phyloP scores from a whole-genome alignment of 2,329 filamentous ascomycete genomes.

The Hyphodiscus sp. region DNA sequence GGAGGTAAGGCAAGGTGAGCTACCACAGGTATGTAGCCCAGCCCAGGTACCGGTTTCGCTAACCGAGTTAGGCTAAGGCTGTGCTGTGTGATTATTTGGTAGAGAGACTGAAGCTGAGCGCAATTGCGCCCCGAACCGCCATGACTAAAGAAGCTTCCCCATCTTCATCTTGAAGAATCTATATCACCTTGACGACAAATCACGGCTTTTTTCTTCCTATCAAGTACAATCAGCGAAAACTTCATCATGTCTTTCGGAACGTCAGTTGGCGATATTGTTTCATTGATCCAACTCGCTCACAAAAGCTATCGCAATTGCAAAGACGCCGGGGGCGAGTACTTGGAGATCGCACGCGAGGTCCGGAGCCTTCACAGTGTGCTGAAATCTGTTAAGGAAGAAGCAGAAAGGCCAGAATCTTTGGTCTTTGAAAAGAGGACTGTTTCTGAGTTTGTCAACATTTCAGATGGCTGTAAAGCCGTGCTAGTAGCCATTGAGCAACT shows the following conservation, averaged over 20 bases:
- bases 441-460: neutral
- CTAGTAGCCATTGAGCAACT: neutral
- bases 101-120: too few relatives aligned
- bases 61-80: too few relatives aligned
- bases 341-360: slow-evolving; percentile 1
- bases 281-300: slow-evolving; percentile 1
- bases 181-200: too few relatives aligned
- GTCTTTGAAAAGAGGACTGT: neutral
- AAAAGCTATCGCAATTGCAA: slow-evolving; percentile 2
- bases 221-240: neutral
- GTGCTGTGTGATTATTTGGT: too few relatives aligned
- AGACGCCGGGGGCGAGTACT: slow-evolving; percentile 4
- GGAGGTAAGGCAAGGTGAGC: too few relatives aligned
- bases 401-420: neutral
- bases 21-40: too few relatives aligned
- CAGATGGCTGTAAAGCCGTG: neutral
- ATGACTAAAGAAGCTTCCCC: too few relatives aligned
- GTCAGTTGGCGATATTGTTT: slow-evolving; percentile 2
- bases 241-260: slow-evolving; percentile 3
- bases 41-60: too few relatives aligned
- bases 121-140: too few relatives aligned
- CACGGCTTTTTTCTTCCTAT: too few relatives aligned
- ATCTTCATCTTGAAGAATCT: too few relatives aligned
- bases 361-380: slow-evolving; percentile 3
- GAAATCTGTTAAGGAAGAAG: slow-evolving; percentile 1